Percentiles rank a stretch among this genome's conserved stretches.
Conservation (phyloP, 345 rosid genomes). For the Brassica incana region DNA sequence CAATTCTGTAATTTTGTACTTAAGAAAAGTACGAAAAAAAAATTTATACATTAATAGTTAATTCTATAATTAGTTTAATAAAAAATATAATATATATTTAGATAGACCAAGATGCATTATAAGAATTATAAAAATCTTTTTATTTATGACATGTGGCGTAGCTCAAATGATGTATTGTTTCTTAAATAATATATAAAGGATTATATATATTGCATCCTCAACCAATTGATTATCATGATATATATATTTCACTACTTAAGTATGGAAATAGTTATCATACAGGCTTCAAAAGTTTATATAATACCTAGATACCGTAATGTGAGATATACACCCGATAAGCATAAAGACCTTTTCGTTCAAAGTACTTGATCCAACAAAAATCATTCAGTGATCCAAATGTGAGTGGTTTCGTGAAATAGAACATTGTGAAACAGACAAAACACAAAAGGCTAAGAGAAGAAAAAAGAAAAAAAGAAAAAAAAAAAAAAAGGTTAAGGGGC, state of each 20-base stretch:
- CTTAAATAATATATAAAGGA: too few relatives aligned
- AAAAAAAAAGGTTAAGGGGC: constrained; percentile 1
- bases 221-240: neutral
- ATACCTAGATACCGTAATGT: neutral
- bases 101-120: too few relatives aligned
- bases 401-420: constrained; percentile 22
- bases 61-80: too few relatives aligned
- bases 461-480: neutral
- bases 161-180: too few relatives aligned
- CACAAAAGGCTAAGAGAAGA: constrained; percentile 25
- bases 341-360: constrained; percentile 26
- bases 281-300: neutral
- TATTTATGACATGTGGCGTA: too few relatives aligned
- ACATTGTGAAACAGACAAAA: constrained; percentile 28
- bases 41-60: too few relatives aligned
- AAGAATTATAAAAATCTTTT: too few relatives aligned
- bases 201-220: neutral
- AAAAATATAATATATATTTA: too few relatives aligned
- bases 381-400: neutral
- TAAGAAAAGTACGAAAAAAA: too few relatives aligned
- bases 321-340: neutral
- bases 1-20: too few relatives aligned
- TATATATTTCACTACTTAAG: neutral
- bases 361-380: constrained; percentile 9
- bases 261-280: neutral